Evolutionary conservation across 139 green algal genomes (phyloP), one percentile per base, ranked within the genome.

Genomic region (Tetratostichococcus sp.): DNA sequence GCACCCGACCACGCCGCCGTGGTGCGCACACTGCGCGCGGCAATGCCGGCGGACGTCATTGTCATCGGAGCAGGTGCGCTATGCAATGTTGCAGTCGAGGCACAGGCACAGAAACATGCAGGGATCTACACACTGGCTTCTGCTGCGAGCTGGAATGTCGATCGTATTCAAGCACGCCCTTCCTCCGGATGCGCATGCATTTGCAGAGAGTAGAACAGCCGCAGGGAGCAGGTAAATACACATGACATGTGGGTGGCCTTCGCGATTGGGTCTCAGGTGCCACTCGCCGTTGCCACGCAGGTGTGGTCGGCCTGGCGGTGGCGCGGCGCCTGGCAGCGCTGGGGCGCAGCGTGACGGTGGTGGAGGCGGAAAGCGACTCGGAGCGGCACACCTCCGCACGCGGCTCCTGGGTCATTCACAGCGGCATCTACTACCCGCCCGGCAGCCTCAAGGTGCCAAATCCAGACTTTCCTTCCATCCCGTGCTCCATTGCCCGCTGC

Each of bases 381-480:
- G 89, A 87, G 67, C 86, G 69, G 0, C 82, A 80, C 30, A 91
- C 86, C n/a, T 88, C 77, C 74, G 84, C 78, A 1, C 66, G 87
- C 4, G 83, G 26, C 33, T 72, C 34, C 17, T 43, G 31, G 31
- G 32, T 89, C 42, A 90, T 89, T 62, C 86, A 87, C 19, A 21
- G 19, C 30, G 93, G 93, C 26, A 79, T 97, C 26, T 97, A 97
- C 76, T 97, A 97, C 85, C 83, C 86, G 0, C 80, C 66, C 16
- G 88, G 85, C 35, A 92, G 80, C 75, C 79, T 97, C 16, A 97
- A 96, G 39, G 39, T 50, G 39, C 8, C 8, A 50, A 50, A 6
- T 50, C 11, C 39, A 50, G 8, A 11, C 39, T 6, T 50, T 6
- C 39, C 11, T 6, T 11, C 6, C 39, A 50, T 11, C 6, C 11